Base-by-base conservation (phyloP, 2,329 filamentous ascomycete genomes). In the Teratosphaeria gauchensis region DNA sequence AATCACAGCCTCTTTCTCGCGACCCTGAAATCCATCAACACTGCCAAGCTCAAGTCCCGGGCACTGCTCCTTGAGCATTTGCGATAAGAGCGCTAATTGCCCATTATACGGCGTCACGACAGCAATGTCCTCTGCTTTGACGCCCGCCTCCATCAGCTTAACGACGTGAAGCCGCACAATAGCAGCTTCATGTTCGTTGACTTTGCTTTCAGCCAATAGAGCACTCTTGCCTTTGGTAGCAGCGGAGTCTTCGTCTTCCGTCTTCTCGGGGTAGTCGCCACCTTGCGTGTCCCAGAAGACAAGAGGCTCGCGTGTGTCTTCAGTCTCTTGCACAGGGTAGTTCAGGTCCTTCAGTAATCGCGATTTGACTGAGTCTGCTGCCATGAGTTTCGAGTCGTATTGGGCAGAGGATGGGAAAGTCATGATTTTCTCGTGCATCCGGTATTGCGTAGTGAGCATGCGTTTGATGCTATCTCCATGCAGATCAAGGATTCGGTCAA, bases 401-500 rank as follows among this genome's bases (percentile, higher is more conserved):
- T 97, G 80, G 70, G 92, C 86, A 62, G 89, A 82, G 0, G 92
- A 96, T 0, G 94, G 92, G 68, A 96, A 99, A 6, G 84, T 82
- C 92, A 97, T 97, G 67, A 99, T 97, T 57, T 80, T 85, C 69
- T 95, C 88, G 71, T 99, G 91, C 94, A 99, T 99, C 42, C 94
- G 90, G 73, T 99, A 99, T 75, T 99, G 94, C 4, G 88, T 95
- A 3, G 90, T 97, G 28, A 99, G 83, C 89, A 97, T 96, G 56
- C 89, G 82, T 77, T 97, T 97, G 76, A 99, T 91, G 4, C 78
- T 79, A 1, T 85, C 76, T 0, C 94, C 94, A 70, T 99, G 89
- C 16, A 96, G 78, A 4, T 82, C 80, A 52, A 99, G 80, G 51
- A 99, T 80, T 31, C 94, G 83, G 72, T 97, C 92, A 72, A 99